These are phyloP conservation scores for Lactarius quietus DNA, from an alignment of 768 basidiomycete genomes.

Conservation along the genomic window DNA sequence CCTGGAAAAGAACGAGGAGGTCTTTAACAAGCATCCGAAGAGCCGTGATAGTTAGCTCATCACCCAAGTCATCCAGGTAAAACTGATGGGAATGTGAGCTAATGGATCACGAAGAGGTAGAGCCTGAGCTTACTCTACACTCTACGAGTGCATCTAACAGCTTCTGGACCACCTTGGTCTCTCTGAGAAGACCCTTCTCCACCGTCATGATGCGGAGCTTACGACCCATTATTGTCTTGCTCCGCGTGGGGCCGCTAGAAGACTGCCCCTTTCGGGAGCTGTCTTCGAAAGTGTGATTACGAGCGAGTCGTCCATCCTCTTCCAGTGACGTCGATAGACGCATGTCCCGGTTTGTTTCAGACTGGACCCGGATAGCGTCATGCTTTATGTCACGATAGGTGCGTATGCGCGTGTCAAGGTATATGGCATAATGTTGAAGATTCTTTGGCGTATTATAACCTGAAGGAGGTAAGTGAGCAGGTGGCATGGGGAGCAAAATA, in stretches of 20 bases:
- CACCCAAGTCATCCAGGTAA: slow-evolving; percentile 89
- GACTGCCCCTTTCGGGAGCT: not conserved
- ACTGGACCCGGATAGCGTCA: slow-evolving; percentile 90
- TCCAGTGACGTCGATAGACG: slow-evolving; percentile 62
- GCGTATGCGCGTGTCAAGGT: slow-evolving; percentile 84
- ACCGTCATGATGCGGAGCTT: slow-evolving; percentile 90
- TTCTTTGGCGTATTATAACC: slow-evolving; percentile 87
- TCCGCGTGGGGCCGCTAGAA: slow-evolving; percentile 37
- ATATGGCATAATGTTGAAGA: slow-evolving; percentile 80
- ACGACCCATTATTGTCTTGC: slow-evolving; percentile 76
- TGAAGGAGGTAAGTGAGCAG: slow-evolving; percentile 32
- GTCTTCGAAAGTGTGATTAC: slow-evolving; percentile 22
- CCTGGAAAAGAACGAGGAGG: slow-evolving; percentile 90
- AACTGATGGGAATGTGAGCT: slow-evolving; percentile 50
- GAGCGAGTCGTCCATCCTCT: slow-evolving; percentile 40
- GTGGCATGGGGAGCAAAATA: not conserved
- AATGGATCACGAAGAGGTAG: slow-evolving; percentile 5
- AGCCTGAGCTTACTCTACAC: slow-evolving; percentile 65
- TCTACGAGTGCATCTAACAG: slow-evolving; percentile 87
- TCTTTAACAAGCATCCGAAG: slow-evolving; percentile 95
- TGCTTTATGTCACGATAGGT: slow-evolving; percentile 90
- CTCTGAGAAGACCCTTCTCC: slow-evolving; percentile 91
- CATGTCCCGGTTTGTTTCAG: slow-evolving; percentile 86
- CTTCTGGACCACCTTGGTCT: slow-evolving; percentile 86
- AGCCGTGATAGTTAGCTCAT: slow-evolving; percentile 85